These are phyloP conservation scores for Ophiosphaerella herpotricha DNA, from an alignment of 2,329 filamentous ascomycete genomes.

Conservation along the genomic window DNA sequence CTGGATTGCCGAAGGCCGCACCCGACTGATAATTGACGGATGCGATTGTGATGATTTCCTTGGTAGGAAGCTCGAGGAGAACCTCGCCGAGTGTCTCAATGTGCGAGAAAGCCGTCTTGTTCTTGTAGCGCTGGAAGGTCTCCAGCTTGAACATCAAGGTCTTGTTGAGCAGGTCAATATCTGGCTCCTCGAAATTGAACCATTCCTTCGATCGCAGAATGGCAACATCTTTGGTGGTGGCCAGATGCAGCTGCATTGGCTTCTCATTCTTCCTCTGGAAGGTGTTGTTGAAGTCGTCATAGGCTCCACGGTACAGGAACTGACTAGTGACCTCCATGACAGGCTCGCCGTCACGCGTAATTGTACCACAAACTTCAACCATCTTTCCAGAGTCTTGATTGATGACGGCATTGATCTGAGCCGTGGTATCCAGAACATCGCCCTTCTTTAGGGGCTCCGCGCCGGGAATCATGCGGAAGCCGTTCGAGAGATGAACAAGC, in stretches of 20 bases:
- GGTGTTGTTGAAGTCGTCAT: constrained; percentile 95
- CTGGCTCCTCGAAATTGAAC: constrained; percentile 86
- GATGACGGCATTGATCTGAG: constrained; percentile 95
- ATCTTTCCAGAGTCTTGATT: constrained; percentile 99
- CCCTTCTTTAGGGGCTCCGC: constrained; percentile 95
- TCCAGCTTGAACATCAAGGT: constrained; percentile 95
- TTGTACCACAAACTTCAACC: constrained; percentile 99
- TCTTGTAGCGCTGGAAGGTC: constrained; percentile 91
- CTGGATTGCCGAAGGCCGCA: constrained; percentile 90
- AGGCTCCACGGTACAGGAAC: constrained; percentile 92
- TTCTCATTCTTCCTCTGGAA: constrained; percentile 98
- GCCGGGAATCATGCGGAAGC: constrained; percentile 97
- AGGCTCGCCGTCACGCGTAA: constrained; percentile 77
- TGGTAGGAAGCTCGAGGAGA: constrained; percentile 89
- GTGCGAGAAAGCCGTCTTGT: constrained; percentile 86
- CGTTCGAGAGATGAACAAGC: constrained; percentile 94
- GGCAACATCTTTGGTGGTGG: constrained; percentile 86
- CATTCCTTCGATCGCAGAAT: constrained; percentile 96
- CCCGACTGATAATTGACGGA: constrained; percentile 95
- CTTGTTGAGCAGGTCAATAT: constrained; percentile 87
- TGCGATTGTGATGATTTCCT: constrained; percentile 97
- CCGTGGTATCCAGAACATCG: constrained; percentile 88
- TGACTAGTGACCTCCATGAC: constrained; percentile 99
- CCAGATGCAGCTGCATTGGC: constrained; percentile 89
- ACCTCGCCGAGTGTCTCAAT: constrained; percentile 93